These are phyloP conservation scores for Haplographium delicatum DNA, from an alignment of 495 filamentous ascomycete species.

Conservation along the genomic window DNA sequence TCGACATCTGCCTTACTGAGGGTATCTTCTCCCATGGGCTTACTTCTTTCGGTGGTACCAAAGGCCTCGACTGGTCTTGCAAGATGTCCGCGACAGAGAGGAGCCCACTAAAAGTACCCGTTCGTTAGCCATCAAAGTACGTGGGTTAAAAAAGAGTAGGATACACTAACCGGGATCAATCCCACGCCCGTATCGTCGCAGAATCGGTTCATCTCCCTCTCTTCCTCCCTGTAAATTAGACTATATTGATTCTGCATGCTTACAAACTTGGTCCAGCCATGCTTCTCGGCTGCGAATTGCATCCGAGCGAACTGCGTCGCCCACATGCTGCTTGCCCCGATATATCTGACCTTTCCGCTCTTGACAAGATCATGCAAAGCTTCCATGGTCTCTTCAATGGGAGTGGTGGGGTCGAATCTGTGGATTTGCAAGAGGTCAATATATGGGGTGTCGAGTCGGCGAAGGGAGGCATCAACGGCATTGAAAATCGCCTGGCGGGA, in stretches of 20 bases:
- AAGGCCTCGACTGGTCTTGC: slow-evolving; percentile 30
- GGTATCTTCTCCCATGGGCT: slow-evolving; percentile 4
- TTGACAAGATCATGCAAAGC: slow-evolving; percentile 64
- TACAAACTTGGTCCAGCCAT: slow-evolving; percentile 71
- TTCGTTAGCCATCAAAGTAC: not conserved
- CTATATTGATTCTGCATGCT: slow-evolving; percentile 76
- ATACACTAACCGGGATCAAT: slow-evolving; percentile 18
- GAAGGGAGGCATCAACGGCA: slow-evolving; percentile 61
- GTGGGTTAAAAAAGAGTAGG: not conserved
- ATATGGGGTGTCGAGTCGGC: slow-evolving; percentile 59
- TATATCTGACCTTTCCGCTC: slow-evolving; percentile 66
- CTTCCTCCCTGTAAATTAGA: slow-evolving; percentile 69
- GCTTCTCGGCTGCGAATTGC: slow-evolving; percentile 55
- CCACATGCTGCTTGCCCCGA: slow-evolving; percentile 65
- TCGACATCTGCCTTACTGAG: slow-evolving; percentile 19
- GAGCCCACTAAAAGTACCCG: slow-evolving; percentile 27
- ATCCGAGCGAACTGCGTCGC: slow-evolving; percentile 60
- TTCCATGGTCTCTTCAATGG: slow-evolving; percentile 67
- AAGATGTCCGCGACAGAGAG: slow-evolving; percentile 52
- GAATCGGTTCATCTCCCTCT: slow-evolving; percentile 71
- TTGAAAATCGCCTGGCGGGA: slow-evolving; percentile 66
- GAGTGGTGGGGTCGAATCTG: slow-evolving; percentile 52
- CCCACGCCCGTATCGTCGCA: slow-evolving; percentile 67
- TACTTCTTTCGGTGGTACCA: slow-evolving; percentile 9
- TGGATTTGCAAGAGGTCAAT: slow-evolving; percentile 77